These are phyloP conservation scores for Ceriops decandra DNA, from an alignment of 345 rosid genomes.

Conservation along the genomic window DNA sequence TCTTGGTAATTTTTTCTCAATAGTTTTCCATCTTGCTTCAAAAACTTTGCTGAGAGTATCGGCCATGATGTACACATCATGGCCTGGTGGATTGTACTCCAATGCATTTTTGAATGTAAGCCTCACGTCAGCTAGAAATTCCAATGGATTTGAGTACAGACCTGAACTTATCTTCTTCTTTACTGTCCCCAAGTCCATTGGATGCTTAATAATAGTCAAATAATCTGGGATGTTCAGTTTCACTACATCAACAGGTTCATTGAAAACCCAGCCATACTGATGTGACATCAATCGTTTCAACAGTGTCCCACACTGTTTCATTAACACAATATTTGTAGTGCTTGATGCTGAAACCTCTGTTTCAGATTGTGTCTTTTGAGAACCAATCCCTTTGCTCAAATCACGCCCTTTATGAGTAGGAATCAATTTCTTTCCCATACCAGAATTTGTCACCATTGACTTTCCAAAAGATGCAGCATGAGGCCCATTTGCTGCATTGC, in stretches of 20 bases:
- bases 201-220: constrained; percentile 38
- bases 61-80: constrained; percentile 47
- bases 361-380: constrained; percentile 52
- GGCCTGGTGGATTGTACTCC: constrained; percentile 47
- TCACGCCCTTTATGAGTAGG: constrained; percentile 35
- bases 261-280: constrained; percentile 49
- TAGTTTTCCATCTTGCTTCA: constrained; percentile 32
- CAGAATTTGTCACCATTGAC: constrained; percentile 39
- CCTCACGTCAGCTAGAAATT: constrained; percentile 49
- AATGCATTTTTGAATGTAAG: constrained; percentile 55
- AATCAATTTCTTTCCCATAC: constrained; percentile 50
- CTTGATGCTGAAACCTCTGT: constrained; percentile 37
- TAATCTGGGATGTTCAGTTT: constrained; percentile 39
- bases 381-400: constrained; percentile 42
- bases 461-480: constrained; percentile 34
- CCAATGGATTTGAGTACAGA: constrained; percentile 32
- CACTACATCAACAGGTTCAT: constrained; percentile 44
- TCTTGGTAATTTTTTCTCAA: constrained; percentile 28
- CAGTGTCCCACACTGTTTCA: constrained; percentile 28
- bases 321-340: constrained; percentile 36
- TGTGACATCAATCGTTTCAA: constrained; percentile 39
- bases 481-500: constrained; percentile 30
- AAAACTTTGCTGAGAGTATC: constrained; percentile 29
- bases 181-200: constrained; percentile 61
- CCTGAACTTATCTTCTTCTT: constrained; percentile 32